Base-by-base conservation (phyloP, 2,329 filamentous ascomycete genomes). In the Triangularia verruculosa region DNA sequence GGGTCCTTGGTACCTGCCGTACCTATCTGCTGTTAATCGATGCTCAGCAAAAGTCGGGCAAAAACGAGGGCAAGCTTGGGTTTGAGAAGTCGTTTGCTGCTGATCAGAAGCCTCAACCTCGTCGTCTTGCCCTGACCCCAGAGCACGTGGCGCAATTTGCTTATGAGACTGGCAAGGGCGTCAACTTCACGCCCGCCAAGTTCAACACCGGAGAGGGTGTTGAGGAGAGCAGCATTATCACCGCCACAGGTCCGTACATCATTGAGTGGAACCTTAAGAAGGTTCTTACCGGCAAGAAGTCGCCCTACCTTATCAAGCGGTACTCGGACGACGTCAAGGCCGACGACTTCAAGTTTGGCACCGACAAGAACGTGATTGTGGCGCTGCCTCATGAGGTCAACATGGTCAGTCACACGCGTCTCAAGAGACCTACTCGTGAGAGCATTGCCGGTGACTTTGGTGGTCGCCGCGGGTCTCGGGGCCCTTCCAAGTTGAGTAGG, bases 361-460 rank as follows among this genome's bases (percentile, higher is more conserved):
- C 89, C 4, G 95, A 99, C 77, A 96, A 97, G 85, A 97, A 97
- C 72, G 92, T 99, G 71, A 97, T 99, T 72, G 94, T 99, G 34
- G 95, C 95, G 0, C 80, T 99, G 67, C 93, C 95, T 1, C 97
- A 99, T 74, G 93, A 98, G 76, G 95, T 99, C 70, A 96, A 97
- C 77, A 98, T 98, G 93, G 92, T 99, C 12, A 90, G 89, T 54
- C 93, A 94, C 77, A 86, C 89, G 70, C 89, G 87, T 63, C 85
- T 99, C 73, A 92, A 92, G 82, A 89, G 89, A 72, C 93, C 94
- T 1, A 98, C 95, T 0, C 83, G 95, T 39, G 93, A 99, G 80
- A 97, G 93, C 76, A 98, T 99, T 75, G 91, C 91, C 15, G 82
- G 86, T 34, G 76, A 88, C 70, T 77, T 83, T 54, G 74, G 77